A percentile compares a stretch with the other conserved stretches of the same genome.
Evolutionary conservation across 768 basidiomycete genomes (phyloP).

Genomic region (Russula ochroleuca): DNA sequence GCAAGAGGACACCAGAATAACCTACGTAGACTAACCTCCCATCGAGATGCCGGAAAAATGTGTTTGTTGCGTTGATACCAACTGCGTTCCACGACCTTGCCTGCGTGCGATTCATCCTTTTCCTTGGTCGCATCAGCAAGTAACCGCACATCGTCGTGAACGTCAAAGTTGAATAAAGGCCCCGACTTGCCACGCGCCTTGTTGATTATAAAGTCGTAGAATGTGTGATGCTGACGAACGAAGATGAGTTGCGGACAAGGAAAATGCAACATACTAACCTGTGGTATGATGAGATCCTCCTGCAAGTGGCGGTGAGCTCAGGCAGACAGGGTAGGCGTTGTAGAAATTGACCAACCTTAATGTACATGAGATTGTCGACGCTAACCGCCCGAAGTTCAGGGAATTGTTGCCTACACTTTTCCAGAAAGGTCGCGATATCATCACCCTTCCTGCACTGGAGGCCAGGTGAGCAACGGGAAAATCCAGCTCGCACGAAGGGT

Average conservation of each 20-base stretch:
- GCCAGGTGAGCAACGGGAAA: slow-evolving; percentile 30
- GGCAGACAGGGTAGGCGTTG: not conserved
- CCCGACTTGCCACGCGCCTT: slow-evolving; percentile 98
- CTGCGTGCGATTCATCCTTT: slow-evolving; percentile 98
- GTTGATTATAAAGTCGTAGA: slow-evolving; percentile 98
- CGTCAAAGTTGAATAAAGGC: slow-evolving; percentile 97
- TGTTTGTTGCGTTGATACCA: slow-evolving; percentile 97
- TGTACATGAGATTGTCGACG: slow-evolving; percentile 97
- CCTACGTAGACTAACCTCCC: slow-evolving; percentile 67
- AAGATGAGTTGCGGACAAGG: not conserved
- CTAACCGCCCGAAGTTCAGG: slow-evolving; percentile 86
- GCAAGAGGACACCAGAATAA: not conserved
- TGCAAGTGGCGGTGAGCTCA: slow-evolving; percentile 35
- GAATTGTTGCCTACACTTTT: slow-evolving; percentile 90
- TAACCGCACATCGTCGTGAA: slow-evolving; percentile 95
- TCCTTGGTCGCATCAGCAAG: slow-evolving; percentile 92
- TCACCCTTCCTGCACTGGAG: slow-evolving; percentile 96
- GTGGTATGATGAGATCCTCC: slow-evolving; percentile 98
- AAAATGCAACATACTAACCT: slow-evolving; percentile 48
- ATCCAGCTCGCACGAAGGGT: not conserved
- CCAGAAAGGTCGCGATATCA: slow-evolving; percentile 77
- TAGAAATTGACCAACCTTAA: slow-evolving; percentile 59
- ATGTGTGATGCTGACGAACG: slow-evolving; percentile 78
- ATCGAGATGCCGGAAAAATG: slow-evolving; percentile 93
- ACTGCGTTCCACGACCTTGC: slow-evolving; percentile 94